Base-by-base conservation (phyloP, 1,139 yeast genomes). In the Hemisphaericaspora xylanilytica region DNA sequence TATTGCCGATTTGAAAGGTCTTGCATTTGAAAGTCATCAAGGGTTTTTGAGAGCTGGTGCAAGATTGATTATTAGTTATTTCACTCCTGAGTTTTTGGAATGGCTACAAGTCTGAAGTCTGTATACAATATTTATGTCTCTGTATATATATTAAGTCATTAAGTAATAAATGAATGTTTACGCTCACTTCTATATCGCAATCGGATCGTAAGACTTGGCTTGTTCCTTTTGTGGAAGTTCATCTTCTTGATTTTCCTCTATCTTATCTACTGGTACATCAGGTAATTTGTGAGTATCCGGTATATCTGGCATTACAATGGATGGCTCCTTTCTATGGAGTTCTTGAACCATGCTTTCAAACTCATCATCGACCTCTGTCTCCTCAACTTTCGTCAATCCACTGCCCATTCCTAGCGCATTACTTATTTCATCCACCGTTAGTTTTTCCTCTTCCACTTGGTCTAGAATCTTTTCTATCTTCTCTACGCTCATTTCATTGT, bases 31-130 rank as follows among this genome's bases (percentile, higher is more conserved):
- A 65, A 73, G 95, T 38, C 96, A 92, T 52, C 75, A 86, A 49
- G 97, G 98, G 2, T 82, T 86, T 54, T 72, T 92, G 49, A 78
- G 99, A 63, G 98, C 99, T 1, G 99, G 99, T 40, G 97, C 98
- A 14, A 79, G 92, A 56, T 67, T 92, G 51, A 79, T 94, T 46
- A 89, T 92, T 53, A 81, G 95, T 41, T 92, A 92, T 65, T 88
- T 92, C 57, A 86, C 98, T 2, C 99, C 99, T 3, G 96, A 92
- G 53, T 89, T 92, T 53, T 75, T 92, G 60, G 97, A 88, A 22
- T 92, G 98, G 99, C 72, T 90, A 50, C 75, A 75, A 17, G 32
- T 29, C 18, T 29, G 75, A 75, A 17, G 32, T 29, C 18, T 29
- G 18, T 10, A 5, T 12, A 28, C 5, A 15, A n/a, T 18, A n/a